Conservation (phyloP, 2,329 filamentous ascomycete genomes). For the Ramularia collo-cygni region DNA sequence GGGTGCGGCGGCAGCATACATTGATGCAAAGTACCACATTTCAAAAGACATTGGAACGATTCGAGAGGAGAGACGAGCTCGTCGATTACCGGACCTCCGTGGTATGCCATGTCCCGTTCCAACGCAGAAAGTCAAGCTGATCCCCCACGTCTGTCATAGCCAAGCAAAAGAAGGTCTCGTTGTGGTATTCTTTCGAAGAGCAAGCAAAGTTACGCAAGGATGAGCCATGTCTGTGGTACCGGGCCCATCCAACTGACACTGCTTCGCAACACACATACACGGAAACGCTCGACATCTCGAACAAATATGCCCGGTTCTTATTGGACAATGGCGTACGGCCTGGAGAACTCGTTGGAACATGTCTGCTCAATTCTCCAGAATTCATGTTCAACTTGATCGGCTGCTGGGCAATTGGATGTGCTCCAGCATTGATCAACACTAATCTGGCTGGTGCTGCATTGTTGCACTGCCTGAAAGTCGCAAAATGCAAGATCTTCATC, state of each 20-base stretch:
- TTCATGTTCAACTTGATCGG: slow-evolving; percentile 29
- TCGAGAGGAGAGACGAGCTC: slow-evolving; percentile 9
- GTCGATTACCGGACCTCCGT: slow-evolving; percentile 6
- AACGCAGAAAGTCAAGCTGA: too few species aligned
- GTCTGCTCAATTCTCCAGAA: slow-evolving; percentile 31
- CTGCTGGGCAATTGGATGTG: slow-evolving; percentile 27
- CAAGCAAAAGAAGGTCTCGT: slow-evolving; percentile 48
- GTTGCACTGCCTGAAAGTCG: slow-evolving; percentile 32
- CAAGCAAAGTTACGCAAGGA: slow-evolving; percentile 34
- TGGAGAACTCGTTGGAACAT: slow-evolving; percentile 30
- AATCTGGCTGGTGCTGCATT: slow-evolving; percentile 30
- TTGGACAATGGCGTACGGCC: slow-evolving; percentile 32
- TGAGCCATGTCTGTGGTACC: slow-evolving; percentile 61
- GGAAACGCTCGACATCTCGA: slow-evolving; percentile 48
- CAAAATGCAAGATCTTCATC: slow-evolving; percentile 36
- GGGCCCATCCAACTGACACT: slow-evolving; percentile 39
- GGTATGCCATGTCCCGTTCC: slow-evolving; percentile 2
- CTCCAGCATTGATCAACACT: slow-evolving; percentile 33
- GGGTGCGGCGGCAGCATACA: slow-evolving; percentile 63
- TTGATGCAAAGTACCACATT: slow-evolving; percentile 64
- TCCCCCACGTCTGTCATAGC: slow-evolving; percentile 30
- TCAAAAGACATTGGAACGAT: slow-evolving; percentile 56
- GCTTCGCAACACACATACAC: slow-evolving; percentile 47
- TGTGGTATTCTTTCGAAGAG: slow-evolving; percentile 58
- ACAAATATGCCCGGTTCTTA: slow-evolving; percentile 59